Conservation (phyloP, 208 protist species). For the Acanthamoeba polyphaga region DNA sequence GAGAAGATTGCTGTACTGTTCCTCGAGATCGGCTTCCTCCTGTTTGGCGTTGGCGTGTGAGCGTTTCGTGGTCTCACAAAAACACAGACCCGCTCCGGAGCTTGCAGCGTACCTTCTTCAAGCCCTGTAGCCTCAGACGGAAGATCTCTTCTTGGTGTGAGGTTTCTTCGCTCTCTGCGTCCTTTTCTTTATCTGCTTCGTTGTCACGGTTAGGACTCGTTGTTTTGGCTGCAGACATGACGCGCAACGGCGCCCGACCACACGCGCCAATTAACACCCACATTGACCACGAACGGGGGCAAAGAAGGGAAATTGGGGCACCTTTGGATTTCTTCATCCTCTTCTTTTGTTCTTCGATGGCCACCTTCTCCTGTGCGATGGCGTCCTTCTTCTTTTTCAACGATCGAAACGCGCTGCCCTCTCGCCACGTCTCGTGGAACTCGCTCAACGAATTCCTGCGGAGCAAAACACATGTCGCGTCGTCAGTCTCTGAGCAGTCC, state of each 20-base stretch:
- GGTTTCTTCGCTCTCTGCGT: conserved; percentile 11
- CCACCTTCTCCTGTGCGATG: neutral
- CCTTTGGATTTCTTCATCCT: conserved; percentile 24
- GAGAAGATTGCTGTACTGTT: conserved; percentile 31
- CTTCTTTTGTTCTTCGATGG: conserved; percentile 45
- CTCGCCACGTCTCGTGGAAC: conserved; percentile 24
- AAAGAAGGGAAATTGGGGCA: neutral
- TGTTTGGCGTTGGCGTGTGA: neutral
- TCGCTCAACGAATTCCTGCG: neutral
- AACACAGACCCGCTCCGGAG: too few relatives aligned
- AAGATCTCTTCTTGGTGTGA: conserved; percentile 70
- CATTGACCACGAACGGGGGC: neutral
- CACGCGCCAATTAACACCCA: neutral
- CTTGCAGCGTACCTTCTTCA: conserved; percentile 40
- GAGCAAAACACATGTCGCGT: neutral
- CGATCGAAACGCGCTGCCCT: conserved; percentile 31
- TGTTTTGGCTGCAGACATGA: neutral
- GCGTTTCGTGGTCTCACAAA: neutral
- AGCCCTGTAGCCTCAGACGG: conserved; percentile 12
- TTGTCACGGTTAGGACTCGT: conserved; percentile 14
- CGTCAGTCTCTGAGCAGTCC: neutral
- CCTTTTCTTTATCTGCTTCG: conserved; percentile 43
- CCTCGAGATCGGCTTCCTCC: conserved; percentile 60
- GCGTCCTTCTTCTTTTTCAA: conserved; percentile 62
- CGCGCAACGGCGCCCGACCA: too few relatives aligned